Evolutionary conservation across 2,329 filamentous ascomycete genomes (phyloP).

Genomic region (Zasmidium citrigriseum): DNA sequence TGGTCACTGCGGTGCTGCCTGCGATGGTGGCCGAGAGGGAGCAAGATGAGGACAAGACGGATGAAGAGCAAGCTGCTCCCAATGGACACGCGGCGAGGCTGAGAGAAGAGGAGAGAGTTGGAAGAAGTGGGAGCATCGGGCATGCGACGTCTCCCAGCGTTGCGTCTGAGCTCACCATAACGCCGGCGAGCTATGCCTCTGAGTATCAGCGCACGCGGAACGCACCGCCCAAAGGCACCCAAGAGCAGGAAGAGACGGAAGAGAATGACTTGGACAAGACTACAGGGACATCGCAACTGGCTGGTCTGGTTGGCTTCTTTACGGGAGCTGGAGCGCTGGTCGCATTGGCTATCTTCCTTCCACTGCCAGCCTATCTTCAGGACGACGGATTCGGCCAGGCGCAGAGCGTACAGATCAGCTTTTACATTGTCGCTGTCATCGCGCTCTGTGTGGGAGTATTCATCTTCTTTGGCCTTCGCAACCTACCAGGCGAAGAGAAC

Average conservation of each 20-base stretch:
- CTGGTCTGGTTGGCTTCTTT: constrained; percentile 87
- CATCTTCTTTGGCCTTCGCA: constrained; percentile 75
- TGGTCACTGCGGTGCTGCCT: constrained; percentile 95
- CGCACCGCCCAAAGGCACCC: constrained; percentile 1
- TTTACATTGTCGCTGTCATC: constrained; percentile 79
- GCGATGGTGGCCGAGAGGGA: constrained; percentile 54
- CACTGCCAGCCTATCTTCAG: constrained; percentile 79
- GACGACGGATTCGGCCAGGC: constrained; percentile 70
- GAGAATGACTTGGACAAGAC: constrained; percentile 8
- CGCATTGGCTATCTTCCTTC: constrained; percentile 78
- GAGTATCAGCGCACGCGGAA: constrained; percentile 18
- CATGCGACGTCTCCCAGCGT: constrained; percentile 67
- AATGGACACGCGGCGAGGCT: constrained; percentile 24
- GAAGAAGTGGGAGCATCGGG: constrained; percentile 42
- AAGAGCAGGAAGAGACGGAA: constrained; percentile 1
- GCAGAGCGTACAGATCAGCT: constrained; percentile 77
- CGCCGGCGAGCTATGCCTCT: constrained; percentile 56
- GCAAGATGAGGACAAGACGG: constrained; percentile 13
- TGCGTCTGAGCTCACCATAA: constrained; percentile 74
- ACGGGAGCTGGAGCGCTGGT: constrained; percentile 90
- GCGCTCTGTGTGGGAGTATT: constrained; percentile 71
- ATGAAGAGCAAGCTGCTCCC: constrained; percentile 20
- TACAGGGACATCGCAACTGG: constrained; percentile 56
- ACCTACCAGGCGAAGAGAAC: constrained; percentile 69
- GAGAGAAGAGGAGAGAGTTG: constrained; percentile 26